Base-by-base conservation (phyloP, 768 basidiomycete genomes). In the Boletales sp. region DNA sequence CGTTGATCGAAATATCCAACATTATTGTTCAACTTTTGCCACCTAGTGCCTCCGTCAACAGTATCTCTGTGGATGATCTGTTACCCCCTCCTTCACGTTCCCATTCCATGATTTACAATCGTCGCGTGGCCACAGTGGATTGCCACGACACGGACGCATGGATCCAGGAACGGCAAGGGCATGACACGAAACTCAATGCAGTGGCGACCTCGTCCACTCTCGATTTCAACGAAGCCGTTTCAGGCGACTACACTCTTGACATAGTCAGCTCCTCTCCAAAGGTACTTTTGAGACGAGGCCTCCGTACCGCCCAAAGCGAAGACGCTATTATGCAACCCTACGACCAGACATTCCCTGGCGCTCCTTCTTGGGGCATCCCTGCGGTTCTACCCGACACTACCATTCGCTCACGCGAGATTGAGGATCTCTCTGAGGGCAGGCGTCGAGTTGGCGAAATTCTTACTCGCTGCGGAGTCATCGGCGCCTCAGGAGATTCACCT, bases 71-170 rank as follows among this genome's bases (percentile, higher is more conserved):
- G 34, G 41, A 51, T 41, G 43, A 46, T 38, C 43, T 43, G 30
- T 31, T 43, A 15, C 48, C 44, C 8, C 41, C 30, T 30, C 55
- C 50, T 45, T 41, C 59, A 47, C 50, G 35, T 46, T 53, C 32
- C 24, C 35, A 32, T 41, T 31, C 47, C 24, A 45, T 43, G 43
- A 40, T 46, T 52, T 57, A 60, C 48, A 10, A 40, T 29, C 15
- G 43, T 36, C 56, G 56, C 62, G 51, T 62, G 66, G 60, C 52
- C 30, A 30, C 41, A 32, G 43, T 38, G 45, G 41, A 42, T 45
- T 11, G 45, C 65, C 68, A 68, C 64, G 66, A 66, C 52, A 56
- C 29, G 29, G 51, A 53, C 49, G 45, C 66, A 51, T 69, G 68
- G 53, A 10, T 40, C 12, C 44, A 34, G 19, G 48, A 52, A 45